Evolutionary conservation across 441 rosid species (phyloP), one percentile per base, ranked within the genome.

Genomic region (Gossypium gossypioides): DNA sequence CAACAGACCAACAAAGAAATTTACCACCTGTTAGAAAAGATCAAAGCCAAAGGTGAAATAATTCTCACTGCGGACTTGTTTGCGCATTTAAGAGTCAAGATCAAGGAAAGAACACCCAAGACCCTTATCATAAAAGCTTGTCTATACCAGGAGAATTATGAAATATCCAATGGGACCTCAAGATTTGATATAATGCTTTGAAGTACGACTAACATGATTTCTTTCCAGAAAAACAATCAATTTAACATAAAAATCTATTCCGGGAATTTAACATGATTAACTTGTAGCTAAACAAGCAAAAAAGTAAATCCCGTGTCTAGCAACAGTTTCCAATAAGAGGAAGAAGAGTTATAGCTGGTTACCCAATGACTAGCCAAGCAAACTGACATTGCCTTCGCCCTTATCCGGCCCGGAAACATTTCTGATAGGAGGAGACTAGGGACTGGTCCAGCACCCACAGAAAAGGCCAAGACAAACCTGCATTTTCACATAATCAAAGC

Each of bases 321-420:
- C 8, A 16, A 8, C 37, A 52, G n/a, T 24, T 59, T 21, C 29
- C 7, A n/a, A 12, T 44, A 60, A 15, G 44, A 27, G 24, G 37
- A 72, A 59, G 57, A 73, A 42, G n/a, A 71, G 79, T 37, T 73
- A 24, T 59, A 59, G 65, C 29, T 56, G 72, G 72, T 81, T 85
- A 89, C 91, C 94, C 90, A 89, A 73, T 89, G 94, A 76, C 85
- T 87, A 67, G 84, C 81, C 85, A 86, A 86, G 77, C 90, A 87
- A 73, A 87, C 29, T 61, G 94, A 88, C 88, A 89, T 84, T 54
- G 91, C 90, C 81, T 86, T 87, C 18, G 89, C 94, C 64, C 91
- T 86, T 64, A 89, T 86, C 60, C 85, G 84, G 79, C 79, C 81
- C 6, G 91, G 88, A 78, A 88, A 87, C 81, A 84, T 89, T 82